Conservation (phyloP, 2,329 filamentous ascomycete genomes). For the Fusarium phyllophilum region DNA sequence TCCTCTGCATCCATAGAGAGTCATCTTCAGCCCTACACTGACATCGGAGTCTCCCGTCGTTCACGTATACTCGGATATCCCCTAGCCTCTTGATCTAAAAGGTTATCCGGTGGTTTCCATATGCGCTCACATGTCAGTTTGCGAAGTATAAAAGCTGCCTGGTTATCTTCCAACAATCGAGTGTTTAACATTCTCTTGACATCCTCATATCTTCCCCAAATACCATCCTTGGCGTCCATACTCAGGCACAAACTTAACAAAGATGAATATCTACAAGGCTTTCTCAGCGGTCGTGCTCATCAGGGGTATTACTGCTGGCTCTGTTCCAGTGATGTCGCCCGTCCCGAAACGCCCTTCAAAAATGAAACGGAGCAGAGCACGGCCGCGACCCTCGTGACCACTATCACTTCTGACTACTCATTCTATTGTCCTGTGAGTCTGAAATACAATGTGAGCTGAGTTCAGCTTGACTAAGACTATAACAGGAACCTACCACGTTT, state of each 20-base stretch:
- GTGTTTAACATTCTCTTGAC: background rate
- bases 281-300: slow-evolving; percentile 12
- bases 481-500: slow-evolving; percentile 48
- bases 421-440: slow-evolving; percentile 57
- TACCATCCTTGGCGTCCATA: background rate
- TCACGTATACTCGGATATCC: background rate
- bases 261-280: slow-evolving; percentile 9
- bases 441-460: no score
- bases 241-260: background rate
- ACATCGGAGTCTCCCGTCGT: background rate
- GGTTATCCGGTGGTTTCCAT: background rate
- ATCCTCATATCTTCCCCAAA: background rate
- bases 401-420: slow-evolving; percentile 51
- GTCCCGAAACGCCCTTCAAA: background rate
- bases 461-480: background rate
- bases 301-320: slow-evolving; percentile 2
- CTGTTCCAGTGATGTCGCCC: background rate
- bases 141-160: background rate
- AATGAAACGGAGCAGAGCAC: background rate
- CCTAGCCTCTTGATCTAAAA: background rate
- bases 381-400: slow-evolving; percentile 47
- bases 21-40: background rate
- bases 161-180: background rate
- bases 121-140: background rate
- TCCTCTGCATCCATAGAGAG: background rate